Base-by-base conservation (phyloP, 768 basidiomycete genomes). In the Hygrocybe coccinea region DNA sequence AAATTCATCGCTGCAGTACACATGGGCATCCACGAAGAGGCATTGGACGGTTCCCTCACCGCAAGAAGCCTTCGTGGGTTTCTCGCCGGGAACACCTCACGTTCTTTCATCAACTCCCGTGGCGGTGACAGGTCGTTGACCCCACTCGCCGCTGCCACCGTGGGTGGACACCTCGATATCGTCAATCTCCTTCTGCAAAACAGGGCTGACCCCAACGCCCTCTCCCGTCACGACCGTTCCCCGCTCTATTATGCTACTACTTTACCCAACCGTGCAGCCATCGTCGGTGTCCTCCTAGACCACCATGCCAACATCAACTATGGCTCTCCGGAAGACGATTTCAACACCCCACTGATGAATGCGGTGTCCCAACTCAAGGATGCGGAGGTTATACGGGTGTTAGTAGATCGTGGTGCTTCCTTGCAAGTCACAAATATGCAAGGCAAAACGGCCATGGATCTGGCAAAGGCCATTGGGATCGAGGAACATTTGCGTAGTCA, bases 141-240 rank as follows among this genome's bases (percentile, higher is more conserved):
- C 19, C 64, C 66, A 0, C 60, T 67, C 8, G 64, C 64, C 14
- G 66, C 60, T 12, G 66, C 66, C 15, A 58, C 58, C 52, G 51
- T 53, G 22, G 36, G 52, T 37, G 66, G 66, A 11, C 63, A 60
- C 52, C 62, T 65, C 22, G 62, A 62, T 17, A 41, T 61, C 48
- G 65, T 67, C 37, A 35, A 52, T 7, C 54, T 67, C 15, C 64
- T 67, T 34, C 54, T 66, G 11, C 36, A 25, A 11, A 17, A 57
- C n/a, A 24, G 52, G 4, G 65, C 65, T 8, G 60, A 66, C 55
- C 62, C 63, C 12, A 60, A 65, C 51, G 59, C 65, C 22, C 33
- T 60, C 37, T 64, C 60, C 15, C 46, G 59, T 17, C 22, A 60
- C 33, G 50, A 39, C n/a, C 64, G 63, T 15, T 62, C 65, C 11